These are phyloP conservation scores for Arxiozyma slooffiae DNA, from an alignment of 1,139 yeast genomes.

Conservation along the genomic window DNA sequence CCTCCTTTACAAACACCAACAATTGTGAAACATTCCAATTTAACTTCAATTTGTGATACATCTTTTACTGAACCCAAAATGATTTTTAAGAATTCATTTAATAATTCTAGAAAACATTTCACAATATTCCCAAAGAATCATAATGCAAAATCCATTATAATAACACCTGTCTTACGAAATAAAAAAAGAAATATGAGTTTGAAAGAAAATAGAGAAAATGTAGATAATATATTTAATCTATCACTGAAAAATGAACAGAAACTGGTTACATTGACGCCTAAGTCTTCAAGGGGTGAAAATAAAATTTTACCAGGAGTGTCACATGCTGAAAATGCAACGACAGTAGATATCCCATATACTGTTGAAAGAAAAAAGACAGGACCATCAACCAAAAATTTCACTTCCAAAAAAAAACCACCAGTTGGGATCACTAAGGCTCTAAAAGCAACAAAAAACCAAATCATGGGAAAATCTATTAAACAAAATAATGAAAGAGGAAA, in stretches of 20 bases:
- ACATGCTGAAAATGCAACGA: neutral
- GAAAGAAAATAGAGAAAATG: neutral
- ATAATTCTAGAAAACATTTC: neutral
- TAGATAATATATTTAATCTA: neutral
- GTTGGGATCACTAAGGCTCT: conserved; percentile 1
- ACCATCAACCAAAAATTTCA: neutral
- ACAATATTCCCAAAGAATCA: conserved; percentile 2
- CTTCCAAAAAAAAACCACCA: neutral
- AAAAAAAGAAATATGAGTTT: neutral
- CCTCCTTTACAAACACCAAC: neutral
- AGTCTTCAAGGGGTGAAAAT: conserved; percentile 2
- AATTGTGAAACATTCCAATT: neutral
- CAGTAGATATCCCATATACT: neutral
- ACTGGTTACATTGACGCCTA: neutral
- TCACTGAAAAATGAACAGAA: conserved; percentile 1
- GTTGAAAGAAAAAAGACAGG: neutral
- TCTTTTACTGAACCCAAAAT: neutral
- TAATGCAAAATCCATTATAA: neutral
- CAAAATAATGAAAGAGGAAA: neutral
- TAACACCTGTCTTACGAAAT: neutral
- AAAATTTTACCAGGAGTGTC: neutral
- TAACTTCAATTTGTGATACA: neutral
- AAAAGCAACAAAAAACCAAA: neutral
- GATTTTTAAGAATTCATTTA: neutral
- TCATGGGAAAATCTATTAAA: conserved; percentile 1